Evolutionary conservation across 306 rosid species (phyloP), one percentile per base, ranked within the genome.

Genomic region (Dryas alaskensis): DNA sequence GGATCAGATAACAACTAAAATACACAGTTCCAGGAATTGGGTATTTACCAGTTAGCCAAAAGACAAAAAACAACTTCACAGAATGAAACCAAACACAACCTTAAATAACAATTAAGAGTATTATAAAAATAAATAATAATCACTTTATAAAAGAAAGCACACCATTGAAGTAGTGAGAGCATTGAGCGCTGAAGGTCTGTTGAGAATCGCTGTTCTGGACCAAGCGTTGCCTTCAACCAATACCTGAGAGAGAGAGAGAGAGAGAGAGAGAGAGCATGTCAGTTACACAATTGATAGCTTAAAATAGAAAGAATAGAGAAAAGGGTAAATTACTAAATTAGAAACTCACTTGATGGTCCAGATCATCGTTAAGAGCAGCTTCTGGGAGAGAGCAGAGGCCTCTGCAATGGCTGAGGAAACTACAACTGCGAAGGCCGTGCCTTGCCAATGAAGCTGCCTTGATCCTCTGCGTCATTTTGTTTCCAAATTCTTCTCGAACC

Each of bases 201-300:
- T 89, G 63, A 89, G 91, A 84, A 89, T 80, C 22, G 85, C 89
- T 43, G 78, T 89, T 70, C 91, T 81, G 44, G 91, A 84, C 84
- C 88, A 87, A 77, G 85, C 72, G 22, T 67, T 83, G 17, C 72
- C 89, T 71, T 84, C 86, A 31, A 89, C 89, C 70, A 84, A 70
- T 13, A 89, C 89, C 86, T 84, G 79, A 11, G 2, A 68, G 4
- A 74, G 47, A 40, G 39, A 9, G 0, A 5, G 22, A 40, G 39
- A 9, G 14, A 22, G 37, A 58, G 14, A 76, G 67, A 73, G 22
- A 8, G 0, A 5, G 46, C 37, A 31, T 31, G 37, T 31, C 37
- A 6, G 59, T 44, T 50, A 50, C n/a, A 10, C 39, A 8, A 54
- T 0, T 11, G 31, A 8, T 53, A 49, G 67, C 14, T 59, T 22